Conservation (phyloP, 78 protist species). For the Protostelium mycophagum region DNA sequence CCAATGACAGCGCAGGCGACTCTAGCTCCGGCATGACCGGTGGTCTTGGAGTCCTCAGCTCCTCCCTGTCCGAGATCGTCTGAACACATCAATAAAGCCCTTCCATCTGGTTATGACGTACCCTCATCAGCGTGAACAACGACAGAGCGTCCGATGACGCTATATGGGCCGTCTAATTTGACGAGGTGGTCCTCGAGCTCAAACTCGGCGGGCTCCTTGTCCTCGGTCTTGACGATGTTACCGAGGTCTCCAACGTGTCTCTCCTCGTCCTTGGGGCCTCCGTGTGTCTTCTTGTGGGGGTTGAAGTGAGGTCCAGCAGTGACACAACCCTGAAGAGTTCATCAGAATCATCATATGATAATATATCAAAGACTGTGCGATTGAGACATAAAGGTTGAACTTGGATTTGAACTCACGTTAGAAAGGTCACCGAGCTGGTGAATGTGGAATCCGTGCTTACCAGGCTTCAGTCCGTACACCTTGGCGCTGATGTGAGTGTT, state of each 20-base stretch:
- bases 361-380: too few relatives aligned
- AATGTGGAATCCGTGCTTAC: conserved; percentile 48
- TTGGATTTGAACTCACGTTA: conserved; percentile 9
- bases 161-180: conserved; percentile 20
- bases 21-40: conserved; percentile 82
- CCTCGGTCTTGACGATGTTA: conserved; percentile 40
- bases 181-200: conserved; percentile 27
- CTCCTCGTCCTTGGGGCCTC: conserved; percentile 36
- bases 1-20: conserved; percentile 69
- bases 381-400: not conserved
- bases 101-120: not conserved
- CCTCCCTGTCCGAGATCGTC: conserved; percentile 79
- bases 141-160: conserved; percentile 61
- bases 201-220: conserved; percentile 19
- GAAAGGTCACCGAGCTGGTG: conserved; percentile 50
- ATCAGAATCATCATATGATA: not conserved
- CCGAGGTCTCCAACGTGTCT: conserved; percentile 68
- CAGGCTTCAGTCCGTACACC: not conserved
- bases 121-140: conserved; percentile 19
- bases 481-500: not conserved
- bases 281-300: conserved; percentile 55
- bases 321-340: conserved; percentile 25
- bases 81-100: conserved; percentile 10
- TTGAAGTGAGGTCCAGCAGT: conserved; percentile 61
- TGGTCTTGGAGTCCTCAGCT: conserved; percentile 54